A percentile compares a stretch with the other conserved stretches of the same genome.
Evolutionary conservation across 164 flowering plant species (phyloP).

Genomic region (Piper betle): DNA sequence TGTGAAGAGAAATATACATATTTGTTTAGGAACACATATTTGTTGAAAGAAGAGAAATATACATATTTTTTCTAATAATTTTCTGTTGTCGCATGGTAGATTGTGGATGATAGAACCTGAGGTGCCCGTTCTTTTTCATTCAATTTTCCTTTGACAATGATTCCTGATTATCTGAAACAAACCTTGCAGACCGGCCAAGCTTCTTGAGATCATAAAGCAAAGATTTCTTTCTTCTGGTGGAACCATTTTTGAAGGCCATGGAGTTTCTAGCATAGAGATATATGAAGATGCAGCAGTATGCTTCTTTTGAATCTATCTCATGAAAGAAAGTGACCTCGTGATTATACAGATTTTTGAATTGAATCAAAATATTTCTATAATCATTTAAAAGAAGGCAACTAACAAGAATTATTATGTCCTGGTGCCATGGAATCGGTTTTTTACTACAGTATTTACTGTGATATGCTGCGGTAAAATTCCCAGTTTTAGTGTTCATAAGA

Average conservation of each 20-base stretch:
- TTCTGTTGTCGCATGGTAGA: too few relatives aligned
- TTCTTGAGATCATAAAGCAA: slow-evolving; percentile 58
- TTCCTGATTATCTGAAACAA: slow-evolving; percentile 6
- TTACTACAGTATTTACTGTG: too few relatives aligned
- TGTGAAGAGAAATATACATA: too few relatives aligned
- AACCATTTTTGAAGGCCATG: slow-evolving; percentile 66
- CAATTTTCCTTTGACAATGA: background rate
- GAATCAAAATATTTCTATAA: background rate
- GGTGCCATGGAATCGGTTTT: too few relatives aligned
- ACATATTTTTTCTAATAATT: too few relatives aligned
- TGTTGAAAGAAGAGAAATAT: too few relatives aligned
- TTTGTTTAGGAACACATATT: too few relatives aligned
- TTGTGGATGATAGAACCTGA: too few relatives aligned
- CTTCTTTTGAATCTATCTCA: slow-evolving; percentile 3
- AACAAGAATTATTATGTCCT: too few relatives aligned
- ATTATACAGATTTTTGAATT: background rate
- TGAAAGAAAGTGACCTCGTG: background rate
- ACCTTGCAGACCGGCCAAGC: slow-evolving; percentile 60
- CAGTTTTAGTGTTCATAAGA: too few relatives aligned
- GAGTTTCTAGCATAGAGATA: slow-evolving; percentile 47
- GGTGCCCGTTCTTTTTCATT: background rate
- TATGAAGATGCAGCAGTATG: slow-evolving; percentile 79
- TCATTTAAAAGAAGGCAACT: too few relatives aligned
- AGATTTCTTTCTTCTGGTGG: slow-evolving; percentile 85
- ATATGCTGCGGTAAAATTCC: too few relatives aligned